Conservation (phyloP, 2,329 filamentous ascomycete genomes). For the Sclerotinia glacialis region DNA sequence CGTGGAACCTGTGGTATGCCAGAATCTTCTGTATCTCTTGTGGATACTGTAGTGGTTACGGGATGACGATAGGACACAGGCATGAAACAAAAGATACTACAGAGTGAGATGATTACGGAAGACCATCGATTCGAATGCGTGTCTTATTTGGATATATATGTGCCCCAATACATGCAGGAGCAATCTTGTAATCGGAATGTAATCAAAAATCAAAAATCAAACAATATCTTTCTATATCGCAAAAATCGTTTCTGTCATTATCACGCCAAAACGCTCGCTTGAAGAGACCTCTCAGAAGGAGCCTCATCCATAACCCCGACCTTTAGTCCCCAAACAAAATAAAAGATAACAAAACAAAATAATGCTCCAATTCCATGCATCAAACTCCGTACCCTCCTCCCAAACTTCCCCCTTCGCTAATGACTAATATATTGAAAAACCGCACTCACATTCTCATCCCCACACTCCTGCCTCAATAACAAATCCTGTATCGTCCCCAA, state of each 20-base stretch:
- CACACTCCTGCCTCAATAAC: conserved; percentile 79
- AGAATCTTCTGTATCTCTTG: too few species aligned
- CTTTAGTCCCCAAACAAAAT: neutral
- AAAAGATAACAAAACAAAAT: neutral
- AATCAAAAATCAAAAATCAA: conserved; percentile 12
- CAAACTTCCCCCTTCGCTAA: conserved; percentile 39
- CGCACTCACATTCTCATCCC: conserved; percentile 77
- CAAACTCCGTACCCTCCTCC: neutral
- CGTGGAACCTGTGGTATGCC: too few species aligned
- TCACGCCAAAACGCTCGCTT: conserved; percentile 8
- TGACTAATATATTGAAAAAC: conserved; percentile 99
- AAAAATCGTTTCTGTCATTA: neutral
- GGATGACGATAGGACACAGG: too few species aligned
- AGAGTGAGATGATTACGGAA: too few species aligned
- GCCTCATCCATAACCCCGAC: neutral
- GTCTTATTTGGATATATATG: neutral
- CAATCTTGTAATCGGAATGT: neutral
- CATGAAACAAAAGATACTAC: too few species aligned
- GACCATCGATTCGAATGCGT: too few species aligned
- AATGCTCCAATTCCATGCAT: neutral
- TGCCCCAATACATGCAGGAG: too few species aligned
- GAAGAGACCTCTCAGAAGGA: neutral
- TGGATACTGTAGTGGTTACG: too few species aligned
- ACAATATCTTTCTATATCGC: neutral
- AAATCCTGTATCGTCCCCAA: conserved; percentile 86